phyloP scores from a whole-genome alignment of 1,139 yeast species.

The Hyphopichia wangnamkhiaoensis region DNA sequence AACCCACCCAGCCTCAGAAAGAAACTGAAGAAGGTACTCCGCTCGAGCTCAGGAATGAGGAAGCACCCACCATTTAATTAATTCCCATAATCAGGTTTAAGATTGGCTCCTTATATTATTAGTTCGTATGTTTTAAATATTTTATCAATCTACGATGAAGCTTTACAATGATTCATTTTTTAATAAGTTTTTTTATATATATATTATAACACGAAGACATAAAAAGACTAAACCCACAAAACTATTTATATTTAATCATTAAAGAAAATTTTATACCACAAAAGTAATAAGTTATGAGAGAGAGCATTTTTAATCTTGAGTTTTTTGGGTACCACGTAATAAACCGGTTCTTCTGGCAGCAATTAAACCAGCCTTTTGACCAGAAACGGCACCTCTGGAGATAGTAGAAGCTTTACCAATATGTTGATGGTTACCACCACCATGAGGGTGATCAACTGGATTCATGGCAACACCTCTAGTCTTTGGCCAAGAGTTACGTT shows the following conservation, averaged over 20 bases:
- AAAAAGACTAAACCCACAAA: slow-evolving; percentile 6
- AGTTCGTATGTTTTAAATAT: neutral
- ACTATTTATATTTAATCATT: slow-evolving; percentile 12
- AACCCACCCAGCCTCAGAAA: neutral
- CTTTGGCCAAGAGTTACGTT: slow-evolving; percentile 99
- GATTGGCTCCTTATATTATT: too few species aligned
- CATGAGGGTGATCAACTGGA: slow-evolving; percentile 99
- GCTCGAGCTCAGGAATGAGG: neutral
- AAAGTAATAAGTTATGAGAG: slow-evolving; percentile 6
- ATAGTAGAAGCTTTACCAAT: slow-evolving; percentile 99
- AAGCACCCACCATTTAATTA: neutral
- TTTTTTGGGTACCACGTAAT: slow-evolving; percentile 99
- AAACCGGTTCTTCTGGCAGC: slow-evolving; percentile 99
- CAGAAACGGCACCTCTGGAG: slow-evolving; percentile 99
- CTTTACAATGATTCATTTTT: neutral
- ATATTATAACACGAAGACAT: slow-evolving; percentile 4
- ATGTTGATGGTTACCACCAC: slow-evolving; percentile 99
- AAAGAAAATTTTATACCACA: slow-evolving; percentile 10
- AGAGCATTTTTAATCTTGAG: slow-evolving; percentile 57
- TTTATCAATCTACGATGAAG: neutral
- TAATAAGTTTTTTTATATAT: slow-evolving; percentile 18
- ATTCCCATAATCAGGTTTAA: too few species aligned
- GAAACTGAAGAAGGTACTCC: neutral
- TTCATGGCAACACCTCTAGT: slow-evolving; percentile 99
- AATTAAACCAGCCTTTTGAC: slow-evolving; percentile 99